These are phyloP conservation scores for Didymella pomorum DNA, from an alignment of 2,329 filamentous ascomycete genomes.

Conservation along the genomic window DNA sequence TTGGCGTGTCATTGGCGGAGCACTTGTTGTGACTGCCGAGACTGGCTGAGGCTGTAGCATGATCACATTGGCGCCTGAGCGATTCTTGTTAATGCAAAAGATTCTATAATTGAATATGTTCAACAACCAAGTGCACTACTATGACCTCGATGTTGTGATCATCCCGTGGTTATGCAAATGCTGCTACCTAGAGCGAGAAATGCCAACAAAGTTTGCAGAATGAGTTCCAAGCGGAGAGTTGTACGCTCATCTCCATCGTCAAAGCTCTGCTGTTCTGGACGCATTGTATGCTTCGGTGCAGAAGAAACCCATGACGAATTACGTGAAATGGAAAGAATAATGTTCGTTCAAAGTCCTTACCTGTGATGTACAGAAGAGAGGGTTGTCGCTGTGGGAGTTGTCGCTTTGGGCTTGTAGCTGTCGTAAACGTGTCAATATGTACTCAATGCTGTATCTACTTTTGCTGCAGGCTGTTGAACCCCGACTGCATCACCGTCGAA, in stretches of 20 bases:
- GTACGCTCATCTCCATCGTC: neutral
- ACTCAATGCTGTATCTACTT: constrained; percentile 24
- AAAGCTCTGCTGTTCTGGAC: neutral
- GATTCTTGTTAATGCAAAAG: constrained; percentile 49
- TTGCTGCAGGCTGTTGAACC: constrained; percentile 26
- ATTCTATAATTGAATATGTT: constrained; percentile 40
- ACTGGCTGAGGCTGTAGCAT: constrained; percentile 29
- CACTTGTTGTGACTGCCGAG: constrained; percentile 27
- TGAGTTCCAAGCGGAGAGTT: neutral
- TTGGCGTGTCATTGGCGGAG: constrained; percentile 22
- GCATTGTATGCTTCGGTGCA: neutral
- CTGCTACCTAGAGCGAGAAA: neutral
- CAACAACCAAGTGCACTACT: neutral
- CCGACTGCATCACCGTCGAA: constrained; percentile 14
- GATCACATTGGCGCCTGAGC: constrained; percentile 40
- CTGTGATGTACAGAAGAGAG: constrained; percentile 6
- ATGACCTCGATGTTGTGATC: neutral
- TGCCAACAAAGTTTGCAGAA: neutral
- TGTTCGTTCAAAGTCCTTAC: constrained; percentile 2
- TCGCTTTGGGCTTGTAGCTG: constrained; percentile 29
- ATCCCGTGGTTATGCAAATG: neutral
- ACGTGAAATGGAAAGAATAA: neutral
- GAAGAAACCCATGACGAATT: neutral
- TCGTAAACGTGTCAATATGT: constrained; percentile 21
- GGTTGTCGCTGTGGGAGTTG: constrained; percentile 23